Evolutionary conservation across 345 rosid genomes (phyloP), one percentile per base, ranked within the genome.

Genomic region (Brassica nigra): DNA sequence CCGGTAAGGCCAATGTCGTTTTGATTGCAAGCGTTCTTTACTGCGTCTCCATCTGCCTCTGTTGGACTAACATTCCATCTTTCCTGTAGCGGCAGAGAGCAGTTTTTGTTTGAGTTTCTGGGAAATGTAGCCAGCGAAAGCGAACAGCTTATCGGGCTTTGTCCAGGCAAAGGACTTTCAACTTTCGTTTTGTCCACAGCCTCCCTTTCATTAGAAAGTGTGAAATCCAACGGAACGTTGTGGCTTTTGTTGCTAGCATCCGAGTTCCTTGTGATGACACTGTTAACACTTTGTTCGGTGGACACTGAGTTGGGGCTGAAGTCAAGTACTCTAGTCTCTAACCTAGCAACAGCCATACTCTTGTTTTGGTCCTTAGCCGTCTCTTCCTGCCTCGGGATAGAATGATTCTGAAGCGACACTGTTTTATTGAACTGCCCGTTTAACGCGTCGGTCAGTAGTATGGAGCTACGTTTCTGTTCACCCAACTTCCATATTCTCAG

Each of bases 401-500:
- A 71, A 58, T 42, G 66, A 58, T 81, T 68, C 55, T 71, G 75
- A 37, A 75, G 54, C 27, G 71, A 77, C 29, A 34, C 76, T 65
- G 52, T 11, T 11, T 73, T 78, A 59, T 37, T 70, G 68, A 58
- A 81, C 80, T 1, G 75, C 63, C 92, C 92, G 61, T 54, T 75
- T 77, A 95, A 82, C 8, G 86, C 99, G 71, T 95, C 95, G 42
- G 87, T 88, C 87, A 95, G 81, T 62, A 91, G 90, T 76, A 90
- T 69, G 44, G 98, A 88, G 73, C 86, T 86, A 30, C 81, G 86
- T 73, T 84, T 87, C 84, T 70, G 80, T 83, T 89, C 89, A 79
- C 78, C 75, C 70, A 49, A 63, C 84, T 87, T 90, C 99, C 99
- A 95, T 64, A 95, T 87, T 78, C 86, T 87, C 71, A 90, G 77